These are phyloP conservation scores for Sarocladiaceae sp. DNA, from an alignment of 2,329 filamentous ascomycete genomes.

Conservation along the genomic window DNA sequence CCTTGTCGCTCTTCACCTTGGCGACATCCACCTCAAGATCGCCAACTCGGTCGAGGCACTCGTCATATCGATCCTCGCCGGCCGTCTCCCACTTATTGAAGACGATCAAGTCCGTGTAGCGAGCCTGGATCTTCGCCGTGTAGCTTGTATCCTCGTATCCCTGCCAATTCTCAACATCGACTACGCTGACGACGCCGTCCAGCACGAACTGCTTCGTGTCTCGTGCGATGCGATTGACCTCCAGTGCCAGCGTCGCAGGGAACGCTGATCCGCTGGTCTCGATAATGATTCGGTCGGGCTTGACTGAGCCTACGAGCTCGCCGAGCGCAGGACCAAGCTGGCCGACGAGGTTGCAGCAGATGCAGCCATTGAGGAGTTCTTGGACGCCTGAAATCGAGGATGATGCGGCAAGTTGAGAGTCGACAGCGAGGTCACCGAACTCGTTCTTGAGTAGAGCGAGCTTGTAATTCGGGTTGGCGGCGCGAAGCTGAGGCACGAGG, in stretches of 20 bases:
- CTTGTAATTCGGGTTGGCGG: constrained; percentile 69
- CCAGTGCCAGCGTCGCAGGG: constrained; percentile 84
- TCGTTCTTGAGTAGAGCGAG: constrained; percentile 97
- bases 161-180: constrained; percentile 93
- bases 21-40: constrained; percentile 78
- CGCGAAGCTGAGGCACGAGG: constrained; percentile 81
- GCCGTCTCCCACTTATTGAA: constrained; percentile 90
- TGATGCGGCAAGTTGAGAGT: constrained; percentile 83
- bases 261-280: constrained; percentile 89
- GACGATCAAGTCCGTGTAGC: constrained; percentile 85
- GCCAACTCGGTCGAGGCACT: constrained; percentile 72
- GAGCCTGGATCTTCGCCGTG: constrained; percentile 82
- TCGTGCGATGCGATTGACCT: constrained; percentile 75
- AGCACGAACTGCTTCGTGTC: constrained; percentile 67
- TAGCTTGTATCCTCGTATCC: constrained; percentile 90
- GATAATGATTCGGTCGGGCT: constrained; percentile 83
- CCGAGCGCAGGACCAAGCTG: constrained; percentile 77
- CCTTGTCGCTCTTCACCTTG: constrained; percentile 80
- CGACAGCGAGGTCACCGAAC: constrained; percentile 90
- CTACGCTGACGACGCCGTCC: constrained; percentile 83
- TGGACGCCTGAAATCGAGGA: constrained; percentile 83
- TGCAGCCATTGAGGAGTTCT: constrained; percentile 94
- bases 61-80: constrained; percentile 69
- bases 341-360: constrained; percentile 97
- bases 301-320: constrained; percentile 57